These are phyloP conservation scores for Hyparrhenia diplandra DNA, from an alignment of 176 grass and related monocot species.

Conservation along the genomic window DNA sequence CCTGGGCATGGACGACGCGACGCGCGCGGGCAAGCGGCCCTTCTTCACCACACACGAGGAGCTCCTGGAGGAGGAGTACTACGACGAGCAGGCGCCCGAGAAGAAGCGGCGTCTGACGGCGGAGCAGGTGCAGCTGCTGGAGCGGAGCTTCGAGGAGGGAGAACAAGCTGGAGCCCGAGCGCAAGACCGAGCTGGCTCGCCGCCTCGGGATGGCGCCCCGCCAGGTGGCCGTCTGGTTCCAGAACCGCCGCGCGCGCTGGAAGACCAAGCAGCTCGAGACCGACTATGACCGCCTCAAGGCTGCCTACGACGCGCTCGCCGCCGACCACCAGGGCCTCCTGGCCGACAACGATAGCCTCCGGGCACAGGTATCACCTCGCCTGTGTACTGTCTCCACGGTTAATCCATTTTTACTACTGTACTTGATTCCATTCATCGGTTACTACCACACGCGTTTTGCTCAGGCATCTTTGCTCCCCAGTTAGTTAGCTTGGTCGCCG, in stretches of 20 bases:
- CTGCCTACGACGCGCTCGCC: no score
- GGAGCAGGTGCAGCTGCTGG: conserved; percentile 70
- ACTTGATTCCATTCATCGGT: not conserved
- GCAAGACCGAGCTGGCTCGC: conserved; percentile 79
- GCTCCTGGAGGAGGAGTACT: conserved; percentile 86
- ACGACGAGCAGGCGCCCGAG: conserved; percentile 83
- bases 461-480: not conserved
- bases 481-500: not conserved
- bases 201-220: conserved; percentile 63
- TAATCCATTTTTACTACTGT: not conserved
- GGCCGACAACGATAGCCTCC: no score
- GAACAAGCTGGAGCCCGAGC: conserved; percentile 91
- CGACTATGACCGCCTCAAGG: no score
- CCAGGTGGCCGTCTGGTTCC: no score
- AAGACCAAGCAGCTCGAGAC: no score
- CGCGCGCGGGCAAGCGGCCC: conserved; percentile 40
- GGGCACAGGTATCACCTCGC: no score
- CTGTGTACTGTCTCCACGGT: no score
- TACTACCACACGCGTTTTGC: not conserved
- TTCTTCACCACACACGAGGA: conserved; percentile 87
- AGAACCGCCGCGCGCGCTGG: no score
- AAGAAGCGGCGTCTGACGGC: conserved; percentile 86
- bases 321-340: no score
- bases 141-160: conserved; percentile 73
- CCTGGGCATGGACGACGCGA: conserved; percentile 43